These are phyloP conservation scores for Globisporangium nodosum DNA, from an alignment of 352 stramenopile genomes.

Conservation along the genomic window DNA sequence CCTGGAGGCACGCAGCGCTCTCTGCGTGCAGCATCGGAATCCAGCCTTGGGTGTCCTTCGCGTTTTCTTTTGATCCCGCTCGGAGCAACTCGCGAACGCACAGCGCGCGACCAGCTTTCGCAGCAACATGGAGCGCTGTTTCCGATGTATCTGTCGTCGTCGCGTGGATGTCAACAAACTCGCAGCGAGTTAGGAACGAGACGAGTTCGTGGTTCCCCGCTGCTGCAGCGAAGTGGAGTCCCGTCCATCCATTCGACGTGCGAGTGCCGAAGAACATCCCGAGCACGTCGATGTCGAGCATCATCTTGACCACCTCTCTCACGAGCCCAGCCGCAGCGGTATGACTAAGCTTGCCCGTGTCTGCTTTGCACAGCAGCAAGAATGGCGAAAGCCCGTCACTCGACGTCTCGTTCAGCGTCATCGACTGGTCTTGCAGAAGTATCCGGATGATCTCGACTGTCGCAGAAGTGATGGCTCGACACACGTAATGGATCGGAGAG, in stretches of 20 bases:
- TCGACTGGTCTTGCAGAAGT: constrained; percentile 35
- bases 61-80: constrained; percentile 27
- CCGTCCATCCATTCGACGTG: constrained; percentile 36
- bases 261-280: constrained; percentile 38
- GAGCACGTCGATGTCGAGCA: constrained; percentile 60
- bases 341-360: not conserved
- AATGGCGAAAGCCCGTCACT: constrained; percentile 32
- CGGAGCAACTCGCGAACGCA: constrained; percentile 37
- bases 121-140: constrained; percentile 61
- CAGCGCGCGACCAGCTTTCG: constrained; percentile 19
- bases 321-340: constrained; percentile 17
- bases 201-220: constrained; percentile 51
- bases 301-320: constrained; percentile 33
- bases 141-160: constrained; percentile 27
- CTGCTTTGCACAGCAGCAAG: constrained; percentile 43
- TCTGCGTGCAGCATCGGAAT: constrained; percentile 47
- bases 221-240: constrained; percentile 44
- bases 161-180: constrained; percentile 32
- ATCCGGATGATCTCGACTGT: constrained; percentile 41
- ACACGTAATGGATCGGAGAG: constrained; percentile 63
- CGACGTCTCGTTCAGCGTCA: constrained; percentile 31
- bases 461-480: constrained; percentile 34
- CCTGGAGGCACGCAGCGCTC: constrained; percentile 21
- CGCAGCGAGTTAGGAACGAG: constrained; percentile 21
- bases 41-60: constrained; percentile 37